phyloP scores from a whole-genome alignment of 78 protist species.

The Creolimax fragrantissima region DNA sequence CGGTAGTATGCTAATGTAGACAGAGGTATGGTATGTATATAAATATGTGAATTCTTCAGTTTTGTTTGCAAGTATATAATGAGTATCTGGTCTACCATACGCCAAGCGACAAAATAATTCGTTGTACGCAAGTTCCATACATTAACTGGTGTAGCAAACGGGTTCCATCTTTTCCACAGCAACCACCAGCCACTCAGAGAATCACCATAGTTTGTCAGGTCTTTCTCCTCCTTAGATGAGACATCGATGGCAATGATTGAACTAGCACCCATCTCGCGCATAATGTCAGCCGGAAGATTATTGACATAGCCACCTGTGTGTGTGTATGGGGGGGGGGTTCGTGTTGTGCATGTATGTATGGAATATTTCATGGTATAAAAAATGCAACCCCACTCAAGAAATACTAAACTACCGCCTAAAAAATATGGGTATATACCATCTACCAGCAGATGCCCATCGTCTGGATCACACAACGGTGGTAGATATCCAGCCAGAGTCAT shows the following conservation, averaged over 20 bases:
- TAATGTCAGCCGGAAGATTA: constrained; percentile 29
- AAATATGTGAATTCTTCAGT: too few relatives aligned
- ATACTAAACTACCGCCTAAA: too few relatives aligned
- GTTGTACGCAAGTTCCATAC: neutral
- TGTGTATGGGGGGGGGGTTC: too few relatives aligned
- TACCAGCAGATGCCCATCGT: constrained; percentile 12
- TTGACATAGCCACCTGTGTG: constrained; percentile 20
- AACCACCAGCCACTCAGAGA: constrained; percentile 29
- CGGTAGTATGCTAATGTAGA: too few relatives aligned
- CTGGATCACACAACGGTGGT: constrained; percentile 36
- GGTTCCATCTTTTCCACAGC: neutral
- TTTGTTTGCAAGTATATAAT: too few relatives aligned
- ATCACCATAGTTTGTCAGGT: constrained; percentile 16
- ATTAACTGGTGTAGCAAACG: neutral
- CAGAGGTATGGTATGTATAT: too few relatives aligned
- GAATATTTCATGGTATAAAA: too few relatives aligned
- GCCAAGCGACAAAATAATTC: too few relatives aligned
- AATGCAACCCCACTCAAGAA: too few relatives aligned
- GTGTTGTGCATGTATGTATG: too few relatives aligned
- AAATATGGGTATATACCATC: too few relatives aligned
- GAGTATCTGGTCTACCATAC: too few relatives aligned
- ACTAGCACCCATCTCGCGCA: constrained; percentile 9
- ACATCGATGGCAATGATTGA: constrained; percentile 27
- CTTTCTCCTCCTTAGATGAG: neutral
- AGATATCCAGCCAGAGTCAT: constrained; percentile 30